Conservation (phyloP, 768 basidiomycete species). For the Suillus lakei region DNA sequence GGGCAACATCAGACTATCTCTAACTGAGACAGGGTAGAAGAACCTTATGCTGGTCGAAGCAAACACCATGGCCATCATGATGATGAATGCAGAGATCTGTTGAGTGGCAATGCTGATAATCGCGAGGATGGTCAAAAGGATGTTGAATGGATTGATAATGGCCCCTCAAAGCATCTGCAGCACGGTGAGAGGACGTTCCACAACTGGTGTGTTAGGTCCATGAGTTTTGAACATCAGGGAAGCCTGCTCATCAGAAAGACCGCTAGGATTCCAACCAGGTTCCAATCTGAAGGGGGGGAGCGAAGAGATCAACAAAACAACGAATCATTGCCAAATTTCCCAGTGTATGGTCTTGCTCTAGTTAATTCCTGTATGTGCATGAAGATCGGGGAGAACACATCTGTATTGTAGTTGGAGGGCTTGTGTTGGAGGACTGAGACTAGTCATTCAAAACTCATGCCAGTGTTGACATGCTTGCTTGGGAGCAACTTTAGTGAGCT, state of each 20-base stretch:
- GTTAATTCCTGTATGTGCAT: conserved; percentile 85
- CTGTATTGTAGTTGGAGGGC: conserved; percentile 97
- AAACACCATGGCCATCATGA: conserved; percentile 41
- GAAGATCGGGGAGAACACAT: conserved; percentile 92
- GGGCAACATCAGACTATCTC: background rate
- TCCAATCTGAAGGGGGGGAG: conserved; percentile 24
- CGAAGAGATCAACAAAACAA: background rate
- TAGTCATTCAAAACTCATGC: conserved; percentile 98
- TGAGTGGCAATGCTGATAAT: conserved; percentile 36
- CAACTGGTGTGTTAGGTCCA: conserved; percentile 34
- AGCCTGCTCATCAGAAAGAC: conserved; percentile 27
- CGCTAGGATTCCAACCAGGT: conserved; percentile 28
- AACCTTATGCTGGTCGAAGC: conserved; percentile 39
- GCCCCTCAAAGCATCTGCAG: conserved; percentile 36
- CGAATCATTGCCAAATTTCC: conserved; percentile 92
- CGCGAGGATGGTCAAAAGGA: conserved; percentile 36
- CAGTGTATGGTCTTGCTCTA: conserved; percentile 84
- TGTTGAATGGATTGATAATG: conserved; percentile 40
- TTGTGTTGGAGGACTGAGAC: conserved; percentile 93
- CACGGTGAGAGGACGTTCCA: conserved; percentile 35
- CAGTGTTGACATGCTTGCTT: conserved; percentile 96
- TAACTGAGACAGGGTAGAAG: background rate
- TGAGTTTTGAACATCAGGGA: conserved; percentile 22
- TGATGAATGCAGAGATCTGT: conserved; percentile 37
- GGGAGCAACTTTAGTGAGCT: conserved; percentile 82